Evolutionary conservation across 495 filamentous ascomycete species (phyloP).

Genomic region (Chaetomium tenue): DNA sequence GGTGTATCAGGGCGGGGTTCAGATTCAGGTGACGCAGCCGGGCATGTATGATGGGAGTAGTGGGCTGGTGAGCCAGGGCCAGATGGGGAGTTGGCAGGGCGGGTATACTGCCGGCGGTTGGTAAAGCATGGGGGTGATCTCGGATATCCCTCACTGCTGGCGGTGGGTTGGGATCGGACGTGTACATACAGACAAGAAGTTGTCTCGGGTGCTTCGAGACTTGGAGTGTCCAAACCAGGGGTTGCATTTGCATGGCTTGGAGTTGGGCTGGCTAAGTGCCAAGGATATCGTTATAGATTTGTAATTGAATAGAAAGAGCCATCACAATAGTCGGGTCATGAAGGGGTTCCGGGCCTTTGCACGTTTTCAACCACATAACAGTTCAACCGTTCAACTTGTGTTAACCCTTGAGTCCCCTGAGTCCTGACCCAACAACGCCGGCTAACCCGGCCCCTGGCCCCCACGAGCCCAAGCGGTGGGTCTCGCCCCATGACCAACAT

Average conservation of each 20-base stretch:
- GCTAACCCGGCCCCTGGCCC: no score
- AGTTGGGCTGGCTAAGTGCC: background rate
- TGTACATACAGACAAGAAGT: background rate
- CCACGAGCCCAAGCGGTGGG: no score
- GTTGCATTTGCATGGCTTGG: background rate
- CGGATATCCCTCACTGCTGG: background rate
- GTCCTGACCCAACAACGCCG: no score
- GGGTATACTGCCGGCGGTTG: background rate
- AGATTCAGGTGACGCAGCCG: background rate
- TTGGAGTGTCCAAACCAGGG: background rate
- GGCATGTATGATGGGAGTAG: background rate
- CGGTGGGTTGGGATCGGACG: background rate
- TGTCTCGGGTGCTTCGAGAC: background rate
- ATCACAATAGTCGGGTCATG: no score
- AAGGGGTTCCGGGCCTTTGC: no score
- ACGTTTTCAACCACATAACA: no score
- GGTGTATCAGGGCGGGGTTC: background rate
- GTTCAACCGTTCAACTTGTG: no score
- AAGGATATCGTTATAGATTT: background rate
- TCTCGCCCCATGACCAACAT: background rate
- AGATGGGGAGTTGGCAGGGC: constrained; percentile 8
- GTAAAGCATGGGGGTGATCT: background rate
- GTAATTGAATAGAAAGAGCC: background rate
- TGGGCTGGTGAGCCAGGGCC: background rate
- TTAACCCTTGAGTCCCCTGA: no score